Evolutionary conservation across 2,329 filamentous ascomycete genomes (phyloP).

Genomic region (Ascomycota sp.): DNA sequence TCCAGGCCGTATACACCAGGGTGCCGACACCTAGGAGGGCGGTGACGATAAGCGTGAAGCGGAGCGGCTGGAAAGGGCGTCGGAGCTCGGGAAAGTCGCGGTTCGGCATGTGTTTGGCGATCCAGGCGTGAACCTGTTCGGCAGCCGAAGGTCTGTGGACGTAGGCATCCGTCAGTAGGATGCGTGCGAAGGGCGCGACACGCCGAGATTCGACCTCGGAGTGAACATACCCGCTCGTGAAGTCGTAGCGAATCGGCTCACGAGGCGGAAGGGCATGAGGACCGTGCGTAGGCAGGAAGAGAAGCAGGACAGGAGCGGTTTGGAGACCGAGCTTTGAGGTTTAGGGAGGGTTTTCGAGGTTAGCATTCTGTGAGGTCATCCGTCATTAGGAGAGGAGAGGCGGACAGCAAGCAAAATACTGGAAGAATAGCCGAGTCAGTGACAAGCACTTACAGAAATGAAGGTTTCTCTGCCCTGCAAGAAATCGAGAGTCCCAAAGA

Average conservation of each 20-base stretch:
- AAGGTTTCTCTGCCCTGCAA: conserved; percentile 63
- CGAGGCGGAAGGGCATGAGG: conserved; percentile 48
- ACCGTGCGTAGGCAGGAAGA: conserved; percentile 70
- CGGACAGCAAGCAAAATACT: no score
- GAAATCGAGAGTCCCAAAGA: conserved; percentile 80
- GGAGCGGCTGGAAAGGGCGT: conserved; percentile 72
- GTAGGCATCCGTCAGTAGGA: conserved; percentile 1
- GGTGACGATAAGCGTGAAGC: conserved; percentile 44
- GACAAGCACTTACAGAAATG: conserved; percentile 43
- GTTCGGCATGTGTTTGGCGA: conserved; percentile 55
- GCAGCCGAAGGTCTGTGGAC: conserved; percentile 42
- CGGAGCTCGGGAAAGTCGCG: conserved; percentile 55
- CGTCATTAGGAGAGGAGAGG: no score
- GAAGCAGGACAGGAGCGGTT: conserved; percentile 73
- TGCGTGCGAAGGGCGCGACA: neutral
- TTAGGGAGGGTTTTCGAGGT: neutral
- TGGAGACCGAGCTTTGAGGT: conserved; percentile 56
- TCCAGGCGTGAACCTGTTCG: conserved; percentile 58
- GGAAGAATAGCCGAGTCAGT: neutral
- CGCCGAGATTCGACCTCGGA: neutral
- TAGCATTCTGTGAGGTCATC: neutral
- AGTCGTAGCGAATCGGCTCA: conserved; percentile 63
- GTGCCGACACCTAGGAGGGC: conserved; percentile 49
- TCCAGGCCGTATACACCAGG: conserved; percentile 45
- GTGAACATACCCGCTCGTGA: conserved; percentile 45